phyloP scores from a whole-genome alignment of 1,284 basidiomycete genomes.

The Sanguinoderma infundibulare region DNA sequence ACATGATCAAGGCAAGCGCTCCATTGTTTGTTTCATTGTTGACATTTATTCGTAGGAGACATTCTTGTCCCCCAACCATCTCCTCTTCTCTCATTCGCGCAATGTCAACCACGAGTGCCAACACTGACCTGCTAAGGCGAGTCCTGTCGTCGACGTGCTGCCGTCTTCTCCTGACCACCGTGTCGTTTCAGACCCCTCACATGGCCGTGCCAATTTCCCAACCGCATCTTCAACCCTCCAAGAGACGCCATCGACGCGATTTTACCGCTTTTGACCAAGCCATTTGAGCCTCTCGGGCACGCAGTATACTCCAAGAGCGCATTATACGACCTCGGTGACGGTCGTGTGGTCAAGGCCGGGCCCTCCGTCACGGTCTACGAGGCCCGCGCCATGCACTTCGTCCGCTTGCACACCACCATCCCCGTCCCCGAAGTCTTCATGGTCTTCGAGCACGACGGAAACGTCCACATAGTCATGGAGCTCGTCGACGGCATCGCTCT shows the following conservation, averaged over 20 bases:
- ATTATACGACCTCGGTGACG: constrained; percentile 3
- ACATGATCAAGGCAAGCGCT: no score
- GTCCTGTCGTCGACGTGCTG: no score
- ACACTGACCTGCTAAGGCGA: no score
- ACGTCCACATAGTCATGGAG: constrained; percentile 6
- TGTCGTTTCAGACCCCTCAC: background rate
- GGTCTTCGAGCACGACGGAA: constrained; percentile 1
- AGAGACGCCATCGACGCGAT: background rate
- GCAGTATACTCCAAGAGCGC: background rate
- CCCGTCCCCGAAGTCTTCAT: constrained; percentile 5
- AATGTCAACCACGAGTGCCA: no score
- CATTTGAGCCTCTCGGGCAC: background rate
- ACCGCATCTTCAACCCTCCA: background rate
- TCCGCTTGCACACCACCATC: constrained; percentile 1
- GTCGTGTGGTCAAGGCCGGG: constrained; percentile 5
- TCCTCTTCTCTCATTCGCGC: no score
- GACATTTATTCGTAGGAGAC: no score
- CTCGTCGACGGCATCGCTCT: background rate
- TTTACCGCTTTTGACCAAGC: background rate
- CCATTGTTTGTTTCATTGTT: no score
- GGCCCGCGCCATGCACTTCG: constrained; percentile 4
- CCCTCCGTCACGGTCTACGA: background rate
- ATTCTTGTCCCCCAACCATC: no score
- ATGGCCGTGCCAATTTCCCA: background rate
- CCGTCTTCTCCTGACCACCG: background rate